A percentile compares a stretch with the other conserved stretches of the same genome.
Conservation (phyloP, 768 basidiomycete genomes). For the Thelephora aurantiotincta region DNA sequence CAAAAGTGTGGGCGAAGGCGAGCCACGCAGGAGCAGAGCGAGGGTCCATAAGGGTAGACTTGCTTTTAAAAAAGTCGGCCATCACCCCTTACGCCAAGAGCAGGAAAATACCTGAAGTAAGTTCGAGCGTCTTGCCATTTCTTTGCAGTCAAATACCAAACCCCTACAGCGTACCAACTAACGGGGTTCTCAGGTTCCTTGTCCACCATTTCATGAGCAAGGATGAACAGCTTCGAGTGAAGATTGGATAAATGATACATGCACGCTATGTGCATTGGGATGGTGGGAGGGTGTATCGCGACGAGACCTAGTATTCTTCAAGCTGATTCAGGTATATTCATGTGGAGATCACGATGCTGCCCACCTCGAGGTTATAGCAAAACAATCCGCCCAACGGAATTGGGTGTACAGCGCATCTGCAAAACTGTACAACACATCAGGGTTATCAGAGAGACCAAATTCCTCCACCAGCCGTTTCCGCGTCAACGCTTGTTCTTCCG, state of each 20-base stretch:
- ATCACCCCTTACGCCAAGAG: neutral
- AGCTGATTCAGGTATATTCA: neutral
- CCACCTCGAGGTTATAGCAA: slow-evolving; percentile 70
- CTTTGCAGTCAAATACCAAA: slow-evolving; percentile 82
- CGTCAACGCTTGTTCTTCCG: slow-evolving; percentile 67
- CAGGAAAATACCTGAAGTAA: slow-evolving; percentile 74
- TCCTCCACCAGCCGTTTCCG: slow-evolving; percentile 70
- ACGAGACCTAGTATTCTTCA: slow-evolving; percentile 72
- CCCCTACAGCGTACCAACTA: slow-evolving; percentile 97
- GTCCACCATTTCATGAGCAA: slow-evolving; percentile 94
- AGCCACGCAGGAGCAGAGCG: slow-evolving; percentile 96
- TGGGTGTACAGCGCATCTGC: slow-evolving; percentile 82
- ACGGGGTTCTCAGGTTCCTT: slow-evolving; percentile 84
- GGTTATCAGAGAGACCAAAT: slow-evolving; percentile 78
- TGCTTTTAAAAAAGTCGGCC: slow-evolving; percentile 31
- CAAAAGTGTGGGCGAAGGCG: slow-evolving; percentile 95
- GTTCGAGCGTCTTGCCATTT: slow-evolving; percentile 88
- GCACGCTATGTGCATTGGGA: slow-evolving; percentile 93
- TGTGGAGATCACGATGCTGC: neutral
- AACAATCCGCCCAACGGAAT: slow-evolving; percentile 93
- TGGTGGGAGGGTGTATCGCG: slow-evolving; percentile 77
- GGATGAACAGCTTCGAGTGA: slow-evolving; percentile 86
- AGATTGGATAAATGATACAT: slow-evolving; percentile 92
- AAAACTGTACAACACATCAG: slow-evolving; percentile 82
- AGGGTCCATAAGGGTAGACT: slow-evolving; percentile 94